Percentiles rank a stretch among this genome's conserved stretches.
phyloP scores from a whole-genome alignment of 345 rosid genomes.

The Brassica nigra region DNA sequence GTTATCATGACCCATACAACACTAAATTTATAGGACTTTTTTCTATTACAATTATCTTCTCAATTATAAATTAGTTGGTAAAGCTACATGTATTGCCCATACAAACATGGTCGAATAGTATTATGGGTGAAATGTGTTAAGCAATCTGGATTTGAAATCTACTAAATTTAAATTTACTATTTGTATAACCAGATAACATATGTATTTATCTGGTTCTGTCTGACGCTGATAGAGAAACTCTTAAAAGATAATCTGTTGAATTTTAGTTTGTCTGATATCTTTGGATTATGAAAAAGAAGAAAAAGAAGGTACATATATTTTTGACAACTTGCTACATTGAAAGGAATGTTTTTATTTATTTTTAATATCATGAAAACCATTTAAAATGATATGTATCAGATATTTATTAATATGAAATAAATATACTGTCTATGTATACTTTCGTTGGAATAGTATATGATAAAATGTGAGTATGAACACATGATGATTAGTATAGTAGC shows the following conservation, averaged over 20 bases:
- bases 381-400: background rate
- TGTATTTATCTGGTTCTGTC: no score
- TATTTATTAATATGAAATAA: background rate
- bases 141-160: background rate
- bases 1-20: background rate
- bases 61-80: background rate
- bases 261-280: no score
- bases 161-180: no score
- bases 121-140: no score
- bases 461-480: constrained; percentile 27
- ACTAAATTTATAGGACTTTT: background rate
- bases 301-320: background rate
- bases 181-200: no score
- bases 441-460: background rate
- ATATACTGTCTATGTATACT: background rate
- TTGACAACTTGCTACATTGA: background rate
- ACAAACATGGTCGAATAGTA: no score
- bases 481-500: constrained; percentile 34
- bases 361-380: background rate
- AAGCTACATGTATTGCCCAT: background rate
- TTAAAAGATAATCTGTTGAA: no score
- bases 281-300: no score
- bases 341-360: background rate
- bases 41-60: background rate
- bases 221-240: no score